Base-by-base conservation (phyloP, 2,329 filamentous ascomycete genomes). In the Alternaria tenuissima region DNA sequence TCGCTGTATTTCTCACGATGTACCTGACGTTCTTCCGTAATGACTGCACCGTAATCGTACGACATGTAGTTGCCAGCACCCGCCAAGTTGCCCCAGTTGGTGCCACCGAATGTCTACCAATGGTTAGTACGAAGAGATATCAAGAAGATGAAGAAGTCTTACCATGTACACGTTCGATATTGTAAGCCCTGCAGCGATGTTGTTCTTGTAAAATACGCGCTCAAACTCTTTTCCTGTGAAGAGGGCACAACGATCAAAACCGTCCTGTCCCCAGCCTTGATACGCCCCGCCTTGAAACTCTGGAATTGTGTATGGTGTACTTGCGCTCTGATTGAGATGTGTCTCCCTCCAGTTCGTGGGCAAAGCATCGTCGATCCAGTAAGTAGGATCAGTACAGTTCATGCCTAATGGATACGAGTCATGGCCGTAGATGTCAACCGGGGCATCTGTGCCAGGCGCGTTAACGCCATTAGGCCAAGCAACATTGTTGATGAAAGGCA, bases 71-170 rank as follows among this genome's bases (percentile, higher is more conserved):
- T 79, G 49, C 86, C 87, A 14, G 88, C 83, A 66, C 91, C 86
- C 0, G 90, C 90, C 5, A 92, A 77, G 63, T 93, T 93, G 0
- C 91, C 91, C 91, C 91, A 94, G 71, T 94, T 94, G 0, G 91
- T 93, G 12, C 91, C 91, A n/a, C 91, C 91, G 64, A 85, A 91
- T 0, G 88, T 87, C 67, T 70, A 16, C 0, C 6, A 1, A 16
- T 8, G 20, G 26, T 66, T 7, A 67, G 59, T 22, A 53, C 36
- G 3, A 14, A 9, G 18, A 47, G 7, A 22, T 20, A 7, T 32
- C 3, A 18, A 12, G 16, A 9, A 16, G 11, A 32, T 11, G 32
- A 26, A 4, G 8, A 14, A 12, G 1, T 24, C 63, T 5, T 57
- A 70, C 67, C 91, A 93, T 93, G 73, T 92, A 93, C 1, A 91